Base-by-base conservation (phyloP, 2,329 filamentous ascomycete species). In the Helotiales sp. region DNA sequence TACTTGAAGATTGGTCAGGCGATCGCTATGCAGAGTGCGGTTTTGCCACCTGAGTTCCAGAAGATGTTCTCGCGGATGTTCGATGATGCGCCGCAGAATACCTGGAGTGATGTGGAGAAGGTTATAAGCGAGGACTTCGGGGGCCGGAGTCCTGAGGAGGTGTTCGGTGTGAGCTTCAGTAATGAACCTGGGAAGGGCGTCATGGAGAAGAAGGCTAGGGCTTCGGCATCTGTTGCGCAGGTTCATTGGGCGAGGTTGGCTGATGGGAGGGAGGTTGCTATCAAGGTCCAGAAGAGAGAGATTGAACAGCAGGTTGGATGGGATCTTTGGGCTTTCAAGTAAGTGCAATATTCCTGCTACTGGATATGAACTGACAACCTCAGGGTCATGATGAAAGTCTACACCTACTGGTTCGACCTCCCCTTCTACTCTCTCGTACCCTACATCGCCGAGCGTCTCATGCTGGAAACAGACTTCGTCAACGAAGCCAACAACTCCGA, bases 1-100 rank as follows among this genome's bases (percentile, higher is more conserved):
- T 99, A 98, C 77, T 84, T 98, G 77, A 99, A 99, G 85, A 97
- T 99, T 66, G 96, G 96, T 0, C 96, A 99, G 83, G 96, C 96
- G 4, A 95, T 99, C 72, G 96, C 95, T 15, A 98, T 98, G 96
- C 96, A 99, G 83, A 95, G 92, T 72, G 95, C 95, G 0, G 89
- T 98, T 28, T 82, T 99, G 69, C 96, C 96, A 28, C 92, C 94
- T 0, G 93, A 97, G 79, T 98, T 98, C 74, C 93, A 97, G 82
- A 89, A 90, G 75, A 98, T 97, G 93, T 99, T 99, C 77, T 85
- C 91, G 24, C 87, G 91, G 75, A 97, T 99, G 93, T 99, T 98
- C 78, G 96, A 98, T 77, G 95, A 98, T 82, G 96, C 96, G 70
- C 94, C 95, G 43, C 94, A 97, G 83, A 96, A 97, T 77, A 85